These are phyloP conservation scores for Helicocarpus griseus DNA, from an alignment of 2,329 filamentous ascomycete species.

Conservation along the genomic window DNA sequence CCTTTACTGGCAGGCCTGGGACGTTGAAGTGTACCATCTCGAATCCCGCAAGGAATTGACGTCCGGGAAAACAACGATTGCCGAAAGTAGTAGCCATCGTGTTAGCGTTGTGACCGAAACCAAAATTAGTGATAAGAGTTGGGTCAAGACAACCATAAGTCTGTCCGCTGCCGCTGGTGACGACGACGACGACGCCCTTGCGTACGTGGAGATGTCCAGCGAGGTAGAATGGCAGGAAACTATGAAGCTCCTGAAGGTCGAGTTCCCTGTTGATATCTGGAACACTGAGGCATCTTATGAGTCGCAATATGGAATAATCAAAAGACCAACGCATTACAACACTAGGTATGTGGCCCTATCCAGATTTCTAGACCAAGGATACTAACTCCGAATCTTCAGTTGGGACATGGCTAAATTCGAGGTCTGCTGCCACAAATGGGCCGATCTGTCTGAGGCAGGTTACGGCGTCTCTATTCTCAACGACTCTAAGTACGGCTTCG, in stretches of 20 bases:
- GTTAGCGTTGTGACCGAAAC: constrained; percentile 78
- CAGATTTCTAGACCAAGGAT: background rate
- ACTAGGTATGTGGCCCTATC: constrained; percentile 50
- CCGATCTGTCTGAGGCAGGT: constrained; percentile 75
- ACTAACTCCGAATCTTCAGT: constrained; percentile 28
- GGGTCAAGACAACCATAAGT: constrained; percentile 75
- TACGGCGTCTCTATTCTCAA: constrained; percentile 92
- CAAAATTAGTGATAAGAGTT: constrained; percentile 77
- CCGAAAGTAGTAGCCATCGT: constrained; percentile 61
- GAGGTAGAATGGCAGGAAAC: constrained; percentile 96
- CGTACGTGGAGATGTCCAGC: constrained; percentile 65
- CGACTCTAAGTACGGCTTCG: constrained; percentile 93
- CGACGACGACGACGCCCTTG: constrained; percentile 49
- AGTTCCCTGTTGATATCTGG: constrained; percentile 85
- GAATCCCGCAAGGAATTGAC: constrained; percentile 71
- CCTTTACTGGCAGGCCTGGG: constrained; percentile 95
- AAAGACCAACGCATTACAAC: constrained; percentile 93
- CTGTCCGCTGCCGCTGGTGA: constrained; percentile 60
- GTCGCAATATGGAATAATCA: constrained; percentile 82
- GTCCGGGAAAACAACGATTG: constrained; percentile 58
- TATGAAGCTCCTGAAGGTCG: constrained; percentile 97
- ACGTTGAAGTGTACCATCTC: constrained; percentile 93
- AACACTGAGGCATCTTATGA: constrained; percentile 94
- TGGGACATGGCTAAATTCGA: constrained; percentile 99
- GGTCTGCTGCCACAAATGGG: constrained; percentile 91